Evolutionary conservation across 768 basidiomycete species (phyloP).

Genomic region (Austroboletus festivus): DNA sequence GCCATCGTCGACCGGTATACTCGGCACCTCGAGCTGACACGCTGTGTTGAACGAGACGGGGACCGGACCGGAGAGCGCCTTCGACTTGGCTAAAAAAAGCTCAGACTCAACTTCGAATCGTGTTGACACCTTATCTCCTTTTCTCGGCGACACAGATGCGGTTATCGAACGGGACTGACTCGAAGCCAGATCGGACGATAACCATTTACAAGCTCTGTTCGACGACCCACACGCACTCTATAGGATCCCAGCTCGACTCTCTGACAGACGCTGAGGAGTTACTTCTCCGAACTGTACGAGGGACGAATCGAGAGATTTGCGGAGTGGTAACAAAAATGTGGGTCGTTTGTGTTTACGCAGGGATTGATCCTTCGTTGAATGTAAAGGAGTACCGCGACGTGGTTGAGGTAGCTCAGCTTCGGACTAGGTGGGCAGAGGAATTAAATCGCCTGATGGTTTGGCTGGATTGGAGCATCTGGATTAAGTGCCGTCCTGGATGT

Average conservation of each 20-base stretch:
- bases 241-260: not conserved
- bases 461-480: slow-evolving; percentile 54
- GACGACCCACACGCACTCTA: slow-evolving; percentile 22
- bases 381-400: not conserved
- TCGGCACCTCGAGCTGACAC: slow-evolving; percentile 29
- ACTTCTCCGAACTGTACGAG: slow-evolving; percentile 28
- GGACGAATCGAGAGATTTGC: slow-evolving; percentile 44
- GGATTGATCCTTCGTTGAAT: slow-evolving; percentile 14
- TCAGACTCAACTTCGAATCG: slow-evolving; percentile 24
- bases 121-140: slow-evolving; percentile 32
- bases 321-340: slow-evolving; percentile 44
- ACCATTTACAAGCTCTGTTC: slow-evolving; percentile 31
- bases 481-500: slow-evolving; percentile 46
- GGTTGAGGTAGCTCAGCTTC: slow-evolving; percentile 6
- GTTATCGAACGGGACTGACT: not conserved
- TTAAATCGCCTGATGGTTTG: slow-evolving; percentile 41
- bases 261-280: slow-evolving; percentile 30
- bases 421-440: slow-evolving; percentile 35
- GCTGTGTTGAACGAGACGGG: slow-evolving; percentile 14
- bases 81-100: slow-evolving; percentile 10
- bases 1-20: slow-evolving; percentile 31
- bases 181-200: slow-evolving; percentile 26
- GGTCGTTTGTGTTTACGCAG: slow-evolving; percentile 36
- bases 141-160: slow-evolving; percentile 5
- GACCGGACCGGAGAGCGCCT: not conserved